Conservation (phyloP, 192 early-diverging fungal genomes). For the Entrophospora sp. region DNA sequence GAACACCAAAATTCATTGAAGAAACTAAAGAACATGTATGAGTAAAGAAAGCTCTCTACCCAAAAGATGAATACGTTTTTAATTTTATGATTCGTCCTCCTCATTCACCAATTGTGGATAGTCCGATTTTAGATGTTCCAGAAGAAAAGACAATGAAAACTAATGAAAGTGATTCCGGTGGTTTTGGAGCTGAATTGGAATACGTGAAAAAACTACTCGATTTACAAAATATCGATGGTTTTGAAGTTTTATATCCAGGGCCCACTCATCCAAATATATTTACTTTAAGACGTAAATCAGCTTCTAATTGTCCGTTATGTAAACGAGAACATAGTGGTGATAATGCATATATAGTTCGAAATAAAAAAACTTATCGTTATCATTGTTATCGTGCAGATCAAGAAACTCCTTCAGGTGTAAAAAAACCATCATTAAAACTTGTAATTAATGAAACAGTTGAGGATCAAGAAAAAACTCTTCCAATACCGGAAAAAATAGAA, state of each 20-base stretch:
- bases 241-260: slow-evolving; percentile 1
- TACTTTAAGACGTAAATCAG: background rate
- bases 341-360: no score
- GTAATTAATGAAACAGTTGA: background rate
- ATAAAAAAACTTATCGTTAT: background rate
- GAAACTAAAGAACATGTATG: no score
- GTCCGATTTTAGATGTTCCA: slow-evolving; percentile 2
- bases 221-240: background rate
- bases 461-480: background rate
- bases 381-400: background rate
- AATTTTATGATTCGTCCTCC: no score
- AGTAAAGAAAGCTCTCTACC: no score
- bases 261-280: background rate
- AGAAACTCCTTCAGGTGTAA: background rate
- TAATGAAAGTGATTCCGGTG: background rate
- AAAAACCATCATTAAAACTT: background rate
- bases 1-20: no score
- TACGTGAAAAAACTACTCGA: background rate
- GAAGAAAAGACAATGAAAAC: background rate
- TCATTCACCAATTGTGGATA: background rate
- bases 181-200: background rate
- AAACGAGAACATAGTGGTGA: background rate
- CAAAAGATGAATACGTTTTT: background rate
- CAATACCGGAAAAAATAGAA: no score
- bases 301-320: background rate